Evolutionary conservation across 1,139 yeast genomes (phyloP), one percentile per base, ranked within the genome.

Genomic region (Sugiyamaella xylanicola): DNA sequence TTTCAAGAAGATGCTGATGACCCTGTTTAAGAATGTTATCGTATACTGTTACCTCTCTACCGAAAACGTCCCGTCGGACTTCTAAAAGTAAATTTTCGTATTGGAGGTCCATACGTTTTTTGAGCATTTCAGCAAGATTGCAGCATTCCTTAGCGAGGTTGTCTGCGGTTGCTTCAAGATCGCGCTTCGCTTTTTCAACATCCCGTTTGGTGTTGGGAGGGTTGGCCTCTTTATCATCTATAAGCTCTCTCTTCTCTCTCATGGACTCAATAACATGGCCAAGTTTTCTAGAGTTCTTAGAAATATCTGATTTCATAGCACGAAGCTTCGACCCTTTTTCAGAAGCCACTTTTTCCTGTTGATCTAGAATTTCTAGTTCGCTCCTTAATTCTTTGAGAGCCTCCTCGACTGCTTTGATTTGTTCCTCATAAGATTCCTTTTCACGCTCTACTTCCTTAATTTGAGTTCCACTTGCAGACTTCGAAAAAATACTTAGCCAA

Each of bases 61-160:
- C 16, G 4, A 37, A 16, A 17, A 45, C 43, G n/a, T 20, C 20
- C 16, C 25, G 36, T 7, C 43, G 7, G 15, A 29, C 9, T 17
- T 41, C 46, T 17, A 48, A 20, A 19, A 8, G 21, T 13, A 27
- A 15, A 13, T 39, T 5, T 15, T 16, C 9, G 3, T 22, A 40
- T 9, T 41, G 11, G 8, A 15, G 7, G 27, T 42, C 55, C 35
- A 58, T 60, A 16, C 57, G 48, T 27, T 49, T 48, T 25, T 58
- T 60, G 35, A 61, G 49, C 29, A 45, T 52, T 13, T 61, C 62
- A 4, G 63, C 54, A 39, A 63, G 56, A 2, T 54, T 48, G 1
- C 61, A 55, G 4, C 66, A 40, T 7, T 58, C 53, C 2, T 61
- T 55, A 3, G 59, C 57, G 40, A 65, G 61, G 1, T 53, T 56